Evolutionary conservation across 176 grass and related monocot genomes (phyloP).

Genomic region (Bothriochloa decipiens): DNA sequence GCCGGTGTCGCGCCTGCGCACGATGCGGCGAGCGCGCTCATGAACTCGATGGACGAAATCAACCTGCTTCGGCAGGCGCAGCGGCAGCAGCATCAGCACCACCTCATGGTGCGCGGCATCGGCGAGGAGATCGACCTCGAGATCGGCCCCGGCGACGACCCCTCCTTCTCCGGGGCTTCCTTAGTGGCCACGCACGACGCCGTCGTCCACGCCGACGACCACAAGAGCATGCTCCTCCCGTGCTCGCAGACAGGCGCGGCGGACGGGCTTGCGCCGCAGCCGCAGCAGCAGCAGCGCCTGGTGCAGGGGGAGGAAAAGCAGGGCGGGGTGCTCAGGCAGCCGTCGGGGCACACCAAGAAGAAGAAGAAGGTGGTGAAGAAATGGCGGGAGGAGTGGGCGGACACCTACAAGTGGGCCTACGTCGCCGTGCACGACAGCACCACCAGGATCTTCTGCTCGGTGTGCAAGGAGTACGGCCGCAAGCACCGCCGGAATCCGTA

Average conservation of each 20-base stretch:
- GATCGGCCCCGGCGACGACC: conserved; percentile 81
- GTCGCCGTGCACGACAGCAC: conserved; percentile 81
- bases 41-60: conserved; percentile 97
- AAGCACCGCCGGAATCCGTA: conserved; percentile 97
- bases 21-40: conserved; percentile 16
- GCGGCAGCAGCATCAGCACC: conserved; percentile 61
- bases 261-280: conserved; percentile 34
- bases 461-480: conserved; percentile 96
- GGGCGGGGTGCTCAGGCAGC: conserved; percentile 52
- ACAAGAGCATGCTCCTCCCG: conserved; percentile 81
- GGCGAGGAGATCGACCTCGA: conserved; percentile 97
- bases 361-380: conserved; percentile 99
- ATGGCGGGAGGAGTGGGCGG: conserved; percentile 95
- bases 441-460: conserved; percentile 89
- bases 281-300: background rate
- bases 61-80: conserved; percentile 81
- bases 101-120: conserved; percentile 80
- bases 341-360: conserved; percentile 64
- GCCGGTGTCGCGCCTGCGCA: background rate
- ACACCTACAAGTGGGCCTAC: conserved; percentile 98
- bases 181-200: conserved; percentile 62
- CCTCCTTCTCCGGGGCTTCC: conserved; percentile 68
- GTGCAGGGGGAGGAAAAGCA: conserved; percentile 51
- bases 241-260: conserved; percentile 41
- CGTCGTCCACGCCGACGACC: conserved; percentile 57